phyloP scores from a whole-genome alignment of 1,284 basidiomycete species.

The Exobasidium rhododendri region DNA sequence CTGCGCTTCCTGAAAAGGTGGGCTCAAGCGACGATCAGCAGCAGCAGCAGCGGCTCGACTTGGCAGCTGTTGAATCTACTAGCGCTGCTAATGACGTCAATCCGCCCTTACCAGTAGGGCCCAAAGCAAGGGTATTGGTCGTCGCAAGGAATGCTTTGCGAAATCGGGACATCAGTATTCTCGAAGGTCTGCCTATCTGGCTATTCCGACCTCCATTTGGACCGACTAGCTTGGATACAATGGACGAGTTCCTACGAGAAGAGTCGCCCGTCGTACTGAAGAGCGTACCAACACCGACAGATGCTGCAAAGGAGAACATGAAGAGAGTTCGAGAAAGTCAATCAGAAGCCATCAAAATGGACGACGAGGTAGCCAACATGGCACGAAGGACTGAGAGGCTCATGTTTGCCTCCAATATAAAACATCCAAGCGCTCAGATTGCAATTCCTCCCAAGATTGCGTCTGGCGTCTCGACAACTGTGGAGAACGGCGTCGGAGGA shows the following conservation, averaged over 20 bases:
- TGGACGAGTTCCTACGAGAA: constrained; percentile 29
- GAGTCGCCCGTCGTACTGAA: constrained; percentile 25
- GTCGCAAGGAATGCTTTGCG: constrained; percentile 11
- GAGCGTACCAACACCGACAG: constrained; percentile 8
- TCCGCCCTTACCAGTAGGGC: background rate
- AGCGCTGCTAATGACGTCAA: background rate
- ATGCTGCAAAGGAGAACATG: constrained; percentile 1
- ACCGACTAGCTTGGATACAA: constrained; percentile 24
- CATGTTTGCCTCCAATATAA: background rate
- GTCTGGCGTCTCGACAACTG: background rate
- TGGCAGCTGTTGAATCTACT: background rate
- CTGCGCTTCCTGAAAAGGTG: background rate
- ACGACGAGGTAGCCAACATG: background rate
- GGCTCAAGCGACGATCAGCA: constrained; percentile 1
- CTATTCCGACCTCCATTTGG: constrained; percentile 34
- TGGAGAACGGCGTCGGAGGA: background rate
- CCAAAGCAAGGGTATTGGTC: constrained; percentile 15
- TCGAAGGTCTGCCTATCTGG: constrained; percentile 4
- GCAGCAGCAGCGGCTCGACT: background rate
- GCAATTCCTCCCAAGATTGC: background rate
- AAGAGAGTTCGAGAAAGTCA: background rate
- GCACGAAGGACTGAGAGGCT: background rate
- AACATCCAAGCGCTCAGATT: background rate
- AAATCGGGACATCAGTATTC: constrained; percentile 1
- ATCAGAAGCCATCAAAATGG: background rate